Base-by-base conservation (phyloP, 345 rosid species). In the Pistacia atlantica region DNA sequence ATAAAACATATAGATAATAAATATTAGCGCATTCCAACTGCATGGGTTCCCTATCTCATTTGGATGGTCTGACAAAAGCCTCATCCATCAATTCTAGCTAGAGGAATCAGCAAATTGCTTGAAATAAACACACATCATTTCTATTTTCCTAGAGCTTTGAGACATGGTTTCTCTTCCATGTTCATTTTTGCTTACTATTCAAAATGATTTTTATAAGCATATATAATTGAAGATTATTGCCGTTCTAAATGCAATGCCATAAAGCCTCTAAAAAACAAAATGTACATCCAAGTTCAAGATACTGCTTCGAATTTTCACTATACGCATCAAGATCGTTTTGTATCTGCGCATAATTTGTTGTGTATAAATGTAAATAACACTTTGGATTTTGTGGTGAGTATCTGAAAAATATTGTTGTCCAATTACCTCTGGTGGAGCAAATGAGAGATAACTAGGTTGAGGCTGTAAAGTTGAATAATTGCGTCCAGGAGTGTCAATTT, bases 401-500 rank as follows among this genome's bases (percentile, higher is more conserved):
- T 54, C 57, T 13, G 56, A 54, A 13, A 54, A n/a, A 17, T 17
- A 33, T 2, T 61, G 38, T 51, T 31, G 46, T 28, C 46, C 56
- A 71, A 58, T 77, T 82, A 94, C 97, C 94, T 94, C 98, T 51
- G 97, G 97, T 64, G 98, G 97, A 78, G 97, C 91, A 83, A 94
- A 94, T 42, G 97, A 92, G 69, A 94, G 83, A 80, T 89, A 92
- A 80, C 89, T 89, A 16, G 69, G 83, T 33, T 85, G 84, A 75
- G 78, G 80, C 66, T 74, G 79, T 28, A 67, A 58, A 75, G 70
- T 77, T 80, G 84, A 83, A 76, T 67, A 72, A 57, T 78, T 81
- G 65, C 4, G 8, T 25, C 87, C 85, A 3, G 87, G 89, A 80
- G 90, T 84, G 46, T 83, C 84, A 58, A 91, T 65, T 28, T 74